These are phyloP conservation scores for Nitzschia putrida DNA, from an alignment of 108 stramenopile genomes.

Conservation along the genomic window DNA sequence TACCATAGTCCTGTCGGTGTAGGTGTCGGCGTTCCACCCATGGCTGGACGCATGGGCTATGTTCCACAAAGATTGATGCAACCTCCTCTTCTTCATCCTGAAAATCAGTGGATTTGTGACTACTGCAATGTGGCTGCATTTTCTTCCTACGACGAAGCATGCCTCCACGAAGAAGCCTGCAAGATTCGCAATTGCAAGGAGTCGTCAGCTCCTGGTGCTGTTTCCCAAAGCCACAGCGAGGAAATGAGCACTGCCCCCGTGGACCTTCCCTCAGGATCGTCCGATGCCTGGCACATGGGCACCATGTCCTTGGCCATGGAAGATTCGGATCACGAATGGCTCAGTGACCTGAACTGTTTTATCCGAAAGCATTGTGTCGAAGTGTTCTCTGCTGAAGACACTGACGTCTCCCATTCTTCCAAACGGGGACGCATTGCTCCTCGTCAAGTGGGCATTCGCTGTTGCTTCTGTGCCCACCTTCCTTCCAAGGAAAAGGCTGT, in stretches of 20 bases:
- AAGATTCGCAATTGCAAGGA: conserved; percentile 7
- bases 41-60: conserved; percentile 20
- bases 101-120: conserved; percentile 65
- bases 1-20: conserved; percentile 8
- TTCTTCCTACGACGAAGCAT: conserved; percentile 58
- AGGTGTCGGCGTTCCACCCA: neutral
- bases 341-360: conserved; percentile 71
- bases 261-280: neutral
- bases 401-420: conserved; percentile 70
- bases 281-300: conserved; percentile 29
- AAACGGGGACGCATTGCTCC: conserved; percentile 56
- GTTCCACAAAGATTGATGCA: conserved; percentile 35
- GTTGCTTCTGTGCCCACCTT: conserved; percentile 50
- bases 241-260: neutral
- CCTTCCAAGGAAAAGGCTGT: conserved; percentile 28
- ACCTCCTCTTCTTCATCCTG: conserved; percentile 33
- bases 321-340: conserved; percentile 56
- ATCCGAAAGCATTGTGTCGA: conserved; percentile 69
- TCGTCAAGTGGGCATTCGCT: conserved; percentile 68
- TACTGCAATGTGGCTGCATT: conserved; percentile 62
- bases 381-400: conserved; percentile 67
- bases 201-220: neutral
- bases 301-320: conserved; percentile 31
- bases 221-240: conserved; percentile 22
- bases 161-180: conserved; percentile 62